phyloP scores from a whole-genome alignment of 177 flowering plant genomes.

The Vitis hybrid region DNA sequence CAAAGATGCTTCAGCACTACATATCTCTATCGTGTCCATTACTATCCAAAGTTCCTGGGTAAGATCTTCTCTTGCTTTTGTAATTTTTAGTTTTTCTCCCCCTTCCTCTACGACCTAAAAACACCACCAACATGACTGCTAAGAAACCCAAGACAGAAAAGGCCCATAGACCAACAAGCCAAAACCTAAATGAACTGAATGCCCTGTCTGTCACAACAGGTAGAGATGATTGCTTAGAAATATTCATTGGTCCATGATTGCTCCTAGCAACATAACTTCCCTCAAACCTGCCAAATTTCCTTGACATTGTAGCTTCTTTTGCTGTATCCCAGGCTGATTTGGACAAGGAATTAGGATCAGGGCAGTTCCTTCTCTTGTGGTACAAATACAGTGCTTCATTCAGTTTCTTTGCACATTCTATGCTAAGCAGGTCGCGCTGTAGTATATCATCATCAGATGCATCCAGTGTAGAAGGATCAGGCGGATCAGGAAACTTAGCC shows the following conservation, averaged over 20 bases:
- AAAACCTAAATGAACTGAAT: slow-evolving; percentile 46
- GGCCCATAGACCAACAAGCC: slow-evolving; percentile 72
- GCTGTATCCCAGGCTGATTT: slow-evolving; percentile 14
- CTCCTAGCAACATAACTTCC: slow-evolving; percentile 14
- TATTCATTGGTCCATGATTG: slow-evolving; percentile 15
- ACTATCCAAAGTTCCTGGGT: slow-evolving; percentile 37
- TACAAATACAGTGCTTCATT: slow-evolving; percentile 77
- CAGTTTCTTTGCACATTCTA: slow-evolving; percentile 73
- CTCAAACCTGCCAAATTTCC: slow-evolving; percentile 35
- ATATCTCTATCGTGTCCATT: slow-evolving; percentile 31
- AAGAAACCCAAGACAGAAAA: slow-evolving; percentile 64
- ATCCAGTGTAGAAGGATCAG: slow-evolving; percentile 64
- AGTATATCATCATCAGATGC: slow-evolving; percentile 37
- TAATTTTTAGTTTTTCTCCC: slow-evolving; percentile 42
- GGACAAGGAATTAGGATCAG: slow-evolving; percentile 38
- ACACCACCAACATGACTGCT: slow-evolving; percentile 40
- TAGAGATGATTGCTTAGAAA: slow-evolving; percentile 24
- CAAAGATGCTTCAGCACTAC: slow-evolving; percentile 28
- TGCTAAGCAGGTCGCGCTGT: slow-evolving; percentile 68
- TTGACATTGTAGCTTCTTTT: slow-evolving; percentile 26
- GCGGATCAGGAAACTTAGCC: slow-evolving; percentile 94
- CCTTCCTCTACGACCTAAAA: slow-evolving; percentile 45
- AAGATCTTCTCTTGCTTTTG: slow-evolving; percentile 54
- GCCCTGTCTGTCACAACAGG: slow-evolving; percentile 23
- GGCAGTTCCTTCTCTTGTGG: slow-evolving; percentile 66